phyloP scores from a whole-genome alignment of 768 basidiomycete genomes.

The Podaxis sp. region DNA sequence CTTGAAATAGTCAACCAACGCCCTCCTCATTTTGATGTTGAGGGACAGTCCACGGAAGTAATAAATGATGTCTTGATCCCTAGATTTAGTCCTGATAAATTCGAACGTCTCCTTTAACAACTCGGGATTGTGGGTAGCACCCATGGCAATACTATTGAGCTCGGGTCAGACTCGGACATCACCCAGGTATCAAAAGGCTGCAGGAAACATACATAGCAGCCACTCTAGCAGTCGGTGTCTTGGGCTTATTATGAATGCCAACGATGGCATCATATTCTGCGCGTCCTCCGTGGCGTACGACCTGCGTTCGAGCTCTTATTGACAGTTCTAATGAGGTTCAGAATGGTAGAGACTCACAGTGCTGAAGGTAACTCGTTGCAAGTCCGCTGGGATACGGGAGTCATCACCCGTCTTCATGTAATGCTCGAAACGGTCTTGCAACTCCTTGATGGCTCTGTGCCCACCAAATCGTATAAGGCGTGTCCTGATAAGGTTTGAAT shows the following conservation, averaged over 20 bases:
- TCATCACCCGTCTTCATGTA: slow-evolving; percentile 75
- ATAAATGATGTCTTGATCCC: slow-evolving; percentile 62
- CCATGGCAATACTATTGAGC: slow-evolving; percentile 58
- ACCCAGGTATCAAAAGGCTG: background rate
- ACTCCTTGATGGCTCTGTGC: slow-evolving; percentile 70
- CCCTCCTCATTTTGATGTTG: slow-evolving; percentile 57
- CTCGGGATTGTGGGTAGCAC: slow-evolving; percentile 51
- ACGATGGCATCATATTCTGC: slow-evolving; percentile 75
- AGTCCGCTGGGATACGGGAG: slow-evolving; percentile 77
- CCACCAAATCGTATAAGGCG: slow-evolving; percentile 8
- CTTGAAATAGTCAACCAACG: slow-evolving; percentile 62
- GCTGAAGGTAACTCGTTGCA: slow-evolving; percentile 56
- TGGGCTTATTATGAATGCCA: slow-evolving; percentile 67
- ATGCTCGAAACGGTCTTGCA: slow-evolving; percentile 67
- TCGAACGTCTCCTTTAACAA: slow-evolving; percentile 64
- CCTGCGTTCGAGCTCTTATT: slow-evolving; percentile 36
- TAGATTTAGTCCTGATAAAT: slow-evolving; percentile 53
- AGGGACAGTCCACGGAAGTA: slow-evolving; percentile 58
- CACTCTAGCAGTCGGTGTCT: slow-evolving; percentile 71
- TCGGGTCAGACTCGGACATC: slow-evolving; percentile 12
- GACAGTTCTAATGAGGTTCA: background rate
- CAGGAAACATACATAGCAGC: slow-evolving; percentile 59
- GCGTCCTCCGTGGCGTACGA: slow-evolving; percentile 71
- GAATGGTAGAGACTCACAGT: slow-evolving; percentile 38
- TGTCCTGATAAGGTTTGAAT: background rate